A percentile compares a stretch with the other conserved stretches of the same genome.
phyloP scores from a whole-genome alignment of 306 rosid genomes.

The Acacia crassicarpa region DNA sequence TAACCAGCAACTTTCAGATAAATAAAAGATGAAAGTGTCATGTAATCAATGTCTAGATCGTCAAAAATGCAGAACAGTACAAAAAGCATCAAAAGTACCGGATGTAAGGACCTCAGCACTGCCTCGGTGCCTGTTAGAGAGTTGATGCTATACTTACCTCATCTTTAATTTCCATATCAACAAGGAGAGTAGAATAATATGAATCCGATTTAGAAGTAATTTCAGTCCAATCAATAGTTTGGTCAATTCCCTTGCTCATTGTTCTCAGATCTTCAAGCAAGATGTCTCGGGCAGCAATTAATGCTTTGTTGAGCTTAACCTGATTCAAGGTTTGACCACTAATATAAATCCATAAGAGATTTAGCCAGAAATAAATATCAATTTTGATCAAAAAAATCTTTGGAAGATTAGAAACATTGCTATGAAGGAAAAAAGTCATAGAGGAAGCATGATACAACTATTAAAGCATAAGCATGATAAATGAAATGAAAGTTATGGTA shows the following conservation, averaged over 20 bases:
- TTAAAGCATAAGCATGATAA: neutral
- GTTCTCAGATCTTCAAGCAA: constrained; percentile 80
- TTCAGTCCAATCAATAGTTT: constrained; percentile 72
- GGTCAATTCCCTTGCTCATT: constrained; percentile 68
- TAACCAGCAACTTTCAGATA: constrained; percentile 49
- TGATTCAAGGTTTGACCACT: constrained; percentile 35
- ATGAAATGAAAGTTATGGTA: neutral
- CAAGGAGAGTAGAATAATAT: constrained; percentile 41
- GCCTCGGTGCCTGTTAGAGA: constrained; percentile 46
- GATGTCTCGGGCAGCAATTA: constrained; percentile 68
- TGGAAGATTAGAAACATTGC: neutral
- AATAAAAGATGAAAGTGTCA: constrained; percentile 13
- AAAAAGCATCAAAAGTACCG: constrained; percentile 20
- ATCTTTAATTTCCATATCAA: constrained; percentile 32
- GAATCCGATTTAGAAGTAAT: constrained; percentile 60
- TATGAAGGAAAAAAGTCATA: neutral
- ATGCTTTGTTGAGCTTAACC: constrained; percentile 68
- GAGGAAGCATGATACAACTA: neutral
- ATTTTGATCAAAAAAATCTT: constrained; percentile 12
- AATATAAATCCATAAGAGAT: constrained; percentile 16
- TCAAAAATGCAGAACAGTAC: constrained; percentile 29
- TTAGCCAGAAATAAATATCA: constrained; percentile 24
- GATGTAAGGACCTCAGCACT: constrained; percentile 51
- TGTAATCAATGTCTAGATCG: constrained; percentile 14
- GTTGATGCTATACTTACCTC: constrained; percentile 44